phyloP scores from a whole-genome alignment of 495 filamentous ascomycete genomes.

The Neurospora africana region DNA sequence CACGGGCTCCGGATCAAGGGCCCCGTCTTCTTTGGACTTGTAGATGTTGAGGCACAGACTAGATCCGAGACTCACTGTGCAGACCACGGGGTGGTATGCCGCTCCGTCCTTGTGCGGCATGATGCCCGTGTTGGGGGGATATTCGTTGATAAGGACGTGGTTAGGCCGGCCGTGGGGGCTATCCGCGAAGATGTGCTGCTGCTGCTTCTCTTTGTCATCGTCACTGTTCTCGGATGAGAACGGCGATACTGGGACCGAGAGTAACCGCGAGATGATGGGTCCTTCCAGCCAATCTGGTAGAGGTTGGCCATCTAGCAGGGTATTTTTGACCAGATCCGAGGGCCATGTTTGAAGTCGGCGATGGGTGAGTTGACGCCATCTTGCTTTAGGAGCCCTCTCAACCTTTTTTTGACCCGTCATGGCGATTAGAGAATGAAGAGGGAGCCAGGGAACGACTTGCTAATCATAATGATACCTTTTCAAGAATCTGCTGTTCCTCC shows the following conservation, averaged over 20 bases:
- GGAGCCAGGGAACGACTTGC: background rate
- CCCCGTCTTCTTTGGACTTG: slow-evolving; percentile 46
- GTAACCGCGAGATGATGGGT: slow-evolving; percentile 61
- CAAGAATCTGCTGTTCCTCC: slow-evolving; percentile 61
- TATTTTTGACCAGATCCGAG: slow-evolving; percentile 61
- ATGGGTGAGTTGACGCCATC: slow-evolving; percentile 76
- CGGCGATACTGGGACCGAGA: slow-evolving; percentile 31
- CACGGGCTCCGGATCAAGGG: slow-evolving; percentile 32
- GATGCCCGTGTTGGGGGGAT: slow-evolving; percentile 77
- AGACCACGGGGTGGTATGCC: slow-evolving; percentile 79
- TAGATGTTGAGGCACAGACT: slow-evolving; percentile 71
- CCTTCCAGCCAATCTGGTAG: slow-evolving; percentile 67
- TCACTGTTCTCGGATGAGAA: slow-evolving; percentile 1
- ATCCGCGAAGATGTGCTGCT: slow-evolving; percentile 47
- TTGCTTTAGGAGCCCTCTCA: slow-evolving; percentile 53
- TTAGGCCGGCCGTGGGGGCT: slow-evolving; percentile 73
- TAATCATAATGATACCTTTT: slow-evolving; percentile 42
- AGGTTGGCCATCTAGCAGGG: slow-evolving; percentile 55
- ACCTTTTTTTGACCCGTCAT: slow-evolving; percentile 24
- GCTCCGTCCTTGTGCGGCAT: slow-evolving; percentile 92
- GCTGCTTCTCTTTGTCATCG: slow-evolving; percentile 4
- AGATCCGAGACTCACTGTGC: slow-evolving; percentile 76
- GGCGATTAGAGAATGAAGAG: slow-evolving; percentile 8
- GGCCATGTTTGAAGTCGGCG: slow-evolving; percentile 89
- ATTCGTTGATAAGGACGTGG: slow-evolving; percentile 91